phyloP scores from a whole-genome alignment of 345 rosid genomes.

The Ceriops zippeliana region DNA sequence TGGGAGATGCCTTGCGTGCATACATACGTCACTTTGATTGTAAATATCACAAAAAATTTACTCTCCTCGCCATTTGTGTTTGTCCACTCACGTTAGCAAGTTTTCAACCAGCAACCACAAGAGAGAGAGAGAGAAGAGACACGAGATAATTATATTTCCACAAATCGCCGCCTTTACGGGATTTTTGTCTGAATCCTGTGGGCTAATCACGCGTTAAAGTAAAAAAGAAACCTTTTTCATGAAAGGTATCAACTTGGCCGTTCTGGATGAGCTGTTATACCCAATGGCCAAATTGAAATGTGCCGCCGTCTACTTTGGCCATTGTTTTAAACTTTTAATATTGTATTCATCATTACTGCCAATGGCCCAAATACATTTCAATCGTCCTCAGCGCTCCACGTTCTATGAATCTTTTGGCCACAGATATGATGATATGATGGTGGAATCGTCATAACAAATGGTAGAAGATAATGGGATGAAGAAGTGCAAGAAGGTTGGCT shows the following conservation, averaged over 20 bases:
- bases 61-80: neutral
- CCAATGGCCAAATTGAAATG: conserved; percentile 4
- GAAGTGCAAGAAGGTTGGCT: no score
- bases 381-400: neutral
- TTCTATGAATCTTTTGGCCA: no score
- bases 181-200: neutral
- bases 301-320: neutral
- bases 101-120: no score
- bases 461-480: no score
- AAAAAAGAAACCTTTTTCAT: neutral
- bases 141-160: neutral
- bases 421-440: no score
- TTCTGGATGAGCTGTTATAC: conserved; percentile 7
- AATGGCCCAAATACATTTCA: conserved; percentile 3
- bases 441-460: no score
- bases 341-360: conserved; percentile 2
- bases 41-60: no score
- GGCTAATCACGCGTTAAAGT: neutral
- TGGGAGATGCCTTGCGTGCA: no score
- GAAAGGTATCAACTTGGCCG: conserved; percentile 1
- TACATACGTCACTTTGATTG: no score
- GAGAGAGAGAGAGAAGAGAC: no score
- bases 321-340: conserved; percentile 2
- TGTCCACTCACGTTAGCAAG: neutral
- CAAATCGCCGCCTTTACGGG: neutral